These are phyloP conservation scores for Russula abietina DNA, from an alignment of 768 basidiomycete genomes.

Conservation along the genomic window DNA sequence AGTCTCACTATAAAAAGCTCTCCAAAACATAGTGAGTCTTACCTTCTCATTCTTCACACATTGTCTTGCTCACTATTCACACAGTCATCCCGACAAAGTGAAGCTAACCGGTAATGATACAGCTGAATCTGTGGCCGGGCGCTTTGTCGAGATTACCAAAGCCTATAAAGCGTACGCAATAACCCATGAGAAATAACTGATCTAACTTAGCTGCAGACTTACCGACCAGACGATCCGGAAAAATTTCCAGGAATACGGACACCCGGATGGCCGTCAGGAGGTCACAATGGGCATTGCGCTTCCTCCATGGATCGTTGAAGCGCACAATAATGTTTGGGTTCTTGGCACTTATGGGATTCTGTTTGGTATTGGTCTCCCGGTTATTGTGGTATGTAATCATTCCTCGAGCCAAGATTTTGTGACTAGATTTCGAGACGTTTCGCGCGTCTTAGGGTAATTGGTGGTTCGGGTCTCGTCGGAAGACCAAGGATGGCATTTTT, in stretches of 20 bases:
- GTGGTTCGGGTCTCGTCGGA: conserved; percentile 92
- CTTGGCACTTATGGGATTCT: conserved; percentile 80
- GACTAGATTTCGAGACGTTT: background rate
- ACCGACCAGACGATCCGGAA: conserved; percentile 90
- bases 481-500: conserved; percentile 89
- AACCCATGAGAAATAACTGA: background rate
- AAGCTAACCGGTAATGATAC: conserved; percentile 77
- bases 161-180: conserved; percentile 85
- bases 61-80: background rate
- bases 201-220: conserved; percentile 42
- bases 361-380: conserved; percentile 84
- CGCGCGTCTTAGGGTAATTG: conserved; percentile 58
- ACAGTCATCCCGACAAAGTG: conserved; percentile 96
- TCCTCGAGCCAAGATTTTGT: background rate
- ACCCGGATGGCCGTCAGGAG: conserved; percentile 96
- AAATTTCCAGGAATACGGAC: conserved; percentile 84
- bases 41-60: background rate
- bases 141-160: conserved; percentile 91
- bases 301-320: conserved; percentile 88
- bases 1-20: conserved; percentile 89
- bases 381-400: conserved; percentile 56
- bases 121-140: conserved; percentile 74
- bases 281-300: conserved; percentile 92
- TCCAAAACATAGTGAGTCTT: conserved; percentile 71
- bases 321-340: conserved; percentile 87